Evolutionary conservation across 2,329 filamentous ascomycete genomes (phyloP).

Genomic region (Pestalotiopsis sp.): DNA sequence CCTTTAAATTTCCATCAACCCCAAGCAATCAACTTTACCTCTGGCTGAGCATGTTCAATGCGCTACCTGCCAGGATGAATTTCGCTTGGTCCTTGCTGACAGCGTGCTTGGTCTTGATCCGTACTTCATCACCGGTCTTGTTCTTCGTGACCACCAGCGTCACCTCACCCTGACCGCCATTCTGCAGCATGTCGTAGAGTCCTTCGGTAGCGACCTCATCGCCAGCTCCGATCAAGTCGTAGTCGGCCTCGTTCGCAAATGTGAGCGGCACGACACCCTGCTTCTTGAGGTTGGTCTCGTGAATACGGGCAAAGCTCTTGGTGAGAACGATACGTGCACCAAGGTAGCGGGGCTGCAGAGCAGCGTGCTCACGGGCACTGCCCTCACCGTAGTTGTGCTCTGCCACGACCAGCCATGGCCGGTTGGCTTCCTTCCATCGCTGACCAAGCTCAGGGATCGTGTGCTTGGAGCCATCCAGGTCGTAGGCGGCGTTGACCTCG

Average conservation of each 20-base stretch:
- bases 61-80: slow-evolving; percentile 92
- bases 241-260: slow-evolving; percentile 86
- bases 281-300: slow-evolving; percentile 96
- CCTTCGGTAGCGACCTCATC: slow-evolving; percentile 85
- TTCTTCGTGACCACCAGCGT: slow-evolving; percentile 67
- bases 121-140: slow-evolving; percentile 63
- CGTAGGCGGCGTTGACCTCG: slow-evolving; percentile 91
- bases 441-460: slow-evolving; percentile 87
- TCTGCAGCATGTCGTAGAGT: slow-evolving; percentile 78
- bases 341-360: slow-evolving; percentile 87
- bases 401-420: slow-evolving; percentile 90
- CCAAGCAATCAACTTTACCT: slow-evolving; percentile 18
- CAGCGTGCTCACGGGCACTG: slow-evolving; percentile 86
- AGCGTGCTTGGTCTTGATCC: slow-evolving; percentile 82
- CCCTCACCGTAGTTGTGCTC: slow-evolving; percentile 98
- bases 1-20: background rate
- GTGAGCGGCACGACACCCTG: slow-evolving; percentile 95
- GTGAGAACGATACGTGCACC: slow-evolving; percentile 82
- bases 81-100: slow-evolving; percentile 87
- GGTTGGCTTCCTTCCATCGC: slow-evolving; percentile 76
- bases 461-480: slow-evolving; percentile 73
- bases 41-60: slow-evolving; percentile 86
- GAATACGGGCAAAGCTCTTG: slow-evolving; percentile 89
- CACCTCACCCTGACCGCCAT: slow-evolving; percentile 78
- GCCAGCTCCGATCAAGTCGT: slow-evolving; percentile 79